phyloP scores from a whole-genome alignment of 306 rosid species.

The Glycyrrhiza uralensis region DNA sequence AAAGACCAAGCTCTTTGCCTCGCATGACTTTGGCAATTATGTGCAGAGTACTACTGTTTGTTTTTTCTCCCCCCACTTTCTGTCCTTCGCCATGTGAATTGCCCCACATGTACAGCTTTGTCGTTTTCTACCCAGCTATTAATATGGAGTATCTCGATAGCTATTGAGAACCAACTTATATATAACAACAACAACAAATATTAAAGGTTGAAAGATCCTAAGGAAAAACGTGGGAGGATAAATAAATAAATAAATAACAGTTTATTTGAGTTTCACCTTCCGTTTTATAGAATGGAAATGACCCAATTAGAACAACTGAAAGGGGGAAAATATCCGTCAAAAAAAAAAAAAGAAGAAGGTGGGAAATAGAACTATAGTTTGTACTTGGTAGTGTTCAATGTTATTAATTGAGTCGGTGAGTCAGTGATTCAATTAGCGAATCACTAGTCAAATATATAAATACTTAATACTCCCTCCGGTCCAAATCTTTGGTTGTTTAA shows the following conservation, averaged over 20 bases:
- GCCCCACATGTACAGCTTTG: slow-evolving; percentile 20
- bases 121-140: background rate
- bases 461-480: too few relatives aligned
- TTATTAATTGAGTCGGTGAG: too few relatives aligned
- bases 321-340: too few relatives aligned
- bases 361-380: too few relatives aligned
- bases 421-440: too few relatives aligned
- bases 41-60: background rate
- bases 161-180: background rate
- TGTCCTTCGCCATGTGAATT: slow-evolving; percentile 23
- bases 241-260: too few relatives aligned
- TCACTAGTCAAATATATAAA: too few relatives aligned
- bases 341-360: too few relatives aligned
- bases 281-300: background rate
- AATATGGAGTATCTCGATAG: background rate
- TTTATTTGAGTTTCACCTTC: too few relatives aligned
- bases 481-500: too few relatives aligned
- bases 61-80: background rate
- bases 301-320: too few relatives aligned
- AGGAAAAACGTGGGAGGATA: background rate
- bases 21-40: background rate
- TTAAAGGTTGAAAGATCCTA: background rate
- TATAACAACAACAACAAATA: background rate
- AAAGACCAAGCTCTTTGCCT: background rate
- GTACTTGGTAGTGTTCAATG: too few relatives aligned